Evolutionary conservation across 2,329 filamentous ascomycete genomes (phyloP).

Genomic region (Huntiella decipiens): DNA sequence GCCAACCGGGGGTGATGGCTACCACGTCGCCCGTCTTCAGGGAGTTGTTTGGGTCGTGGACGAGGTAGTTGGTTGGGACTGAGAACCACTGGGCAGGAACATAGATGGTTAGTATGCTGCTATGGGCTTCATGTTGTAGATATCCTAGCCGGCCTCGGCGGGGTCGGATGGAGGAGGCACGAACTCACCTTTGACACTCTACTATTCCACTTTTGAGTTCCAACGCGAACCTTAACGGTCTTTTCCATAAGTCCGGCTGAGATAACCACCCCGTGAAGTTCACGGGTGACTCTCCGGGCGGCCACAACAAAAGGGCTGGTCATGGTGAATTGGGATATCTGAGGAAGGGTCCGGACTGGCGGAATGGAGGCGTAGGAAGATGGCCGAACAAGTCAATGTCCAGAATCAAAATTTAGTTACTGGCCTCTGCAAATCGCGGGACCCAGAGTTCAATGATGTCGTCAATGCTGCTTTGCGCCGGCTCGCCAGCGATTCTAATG

Average conservation of each 20-base stretch:
- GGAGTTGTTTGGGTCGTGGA: slow-evolving; percentile 61
- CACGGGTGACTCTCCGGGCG: slow-evolving; percentile 26
- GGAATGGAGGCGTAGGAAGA: background rate
- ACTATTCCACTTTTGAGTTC: slow-evolving; percentile 52
- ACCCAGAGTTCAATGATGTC: background rate
- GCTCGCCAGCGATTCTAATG: too few relatives aligned
- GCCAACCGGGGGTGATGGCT: slow-evolving; percentile 46
- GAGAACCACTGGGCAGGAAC: slow-evolving; percentile 31
- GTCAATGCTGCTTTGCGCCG: background rate
- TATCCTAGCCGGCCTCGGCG: background rate
- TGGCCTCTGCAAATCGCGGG: background rate
- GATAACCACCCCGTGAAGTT: slow-evolving; percentile 51
- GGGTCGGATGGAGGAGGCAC: too few relatives aligned
- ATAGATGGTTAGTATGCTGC: background rate
- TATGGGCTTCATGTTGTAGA: background rate
- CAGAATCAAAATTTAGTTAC: background rate
- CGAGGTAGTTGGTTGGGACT: slow-evolving; percentile 44
- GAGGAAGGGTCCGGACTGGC: background rate
- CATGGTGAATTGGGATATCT: slow-evolving; percentile 16
- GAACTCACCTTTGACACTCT: slow-evolving; percentile 48
- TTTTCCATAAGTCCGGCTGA: slow-evolving; percentile 60
- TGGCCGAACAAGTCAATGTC: background rate
- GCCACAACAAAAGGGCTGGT: slow-evolving; percentile 19
- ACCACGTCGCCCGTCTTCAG: slow-evolving; percentile 59
- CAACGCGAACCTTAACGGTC: slow-evolving; percentile 61